Evolutionary conservation across 2,329 filamentous ascomycete species (phyloP).

Genomic region (Fonsecaea pedrosoi): DNA sequence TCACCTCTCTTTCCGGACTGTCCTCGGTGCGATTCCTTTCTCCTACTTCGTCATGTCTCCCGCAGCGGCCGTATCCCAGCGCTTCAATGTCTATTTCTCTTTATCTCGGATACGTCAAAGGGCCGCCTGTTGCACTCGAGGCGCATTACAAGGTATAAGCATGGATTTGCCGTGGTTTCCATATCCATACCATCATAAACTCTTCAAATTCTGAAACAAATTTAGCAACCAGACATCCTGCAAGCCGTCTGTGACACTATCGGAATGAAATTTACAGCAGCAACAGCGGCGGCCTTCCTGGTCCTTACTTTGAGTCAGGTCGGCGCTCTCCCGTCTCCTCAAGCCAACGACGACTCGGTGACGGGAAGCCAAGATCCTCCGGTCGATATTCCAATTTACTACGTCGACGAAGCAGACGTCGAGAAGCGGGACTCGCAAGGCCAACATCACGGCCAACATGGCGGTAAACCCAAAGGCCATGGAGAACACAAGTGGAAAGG

Average conservation of each 20-base stretch:
- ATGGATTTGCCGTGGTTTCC: background rate
- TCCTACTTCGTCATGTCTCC: background rate
- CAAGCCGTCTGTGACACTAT: background rate
- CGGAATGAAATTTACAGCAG: conserved; percentile 24
- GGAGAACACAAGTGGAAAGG: conserved; percentile 18
- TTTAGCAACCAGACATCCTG: background rate
- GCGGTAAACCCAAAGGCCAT: background rate
- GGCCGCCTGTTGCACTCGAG: background rate
- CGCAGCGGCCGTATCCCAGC: background rate
- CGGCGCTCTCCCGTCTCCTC: conserved; percentile 29
- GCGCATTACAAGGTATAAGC: background rate
- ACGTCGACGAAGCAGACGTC: conserved; percentile 9
- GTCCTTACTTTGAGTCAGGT: conserved; percentile 26
- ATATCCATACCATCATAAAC: background rate
- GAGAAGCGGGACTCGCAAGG: conserved; percentile 18
- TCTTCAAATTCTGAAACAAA: background rate
- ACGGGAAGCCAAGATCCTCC: background rate
- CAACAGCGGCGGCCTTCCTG: conserved; percentile 30
- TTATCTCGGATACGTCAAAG: conserved; percentile 21
- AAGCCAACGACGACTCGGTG: conserved; percentile 8
- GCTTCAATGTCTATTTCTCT: conserved; percentile 14
- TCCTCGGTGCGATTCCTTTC: conserved; percentile 18
- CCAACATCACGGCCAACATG: conserved; percentile 8
- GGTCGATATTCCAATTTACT: conserved; percentile 16
- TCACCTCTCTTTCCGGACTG: conserved; percentile 22